phyloP scores from a whole-genome alignment of 441 rosid genomes.

The Biscutella auriculata region DNA sequence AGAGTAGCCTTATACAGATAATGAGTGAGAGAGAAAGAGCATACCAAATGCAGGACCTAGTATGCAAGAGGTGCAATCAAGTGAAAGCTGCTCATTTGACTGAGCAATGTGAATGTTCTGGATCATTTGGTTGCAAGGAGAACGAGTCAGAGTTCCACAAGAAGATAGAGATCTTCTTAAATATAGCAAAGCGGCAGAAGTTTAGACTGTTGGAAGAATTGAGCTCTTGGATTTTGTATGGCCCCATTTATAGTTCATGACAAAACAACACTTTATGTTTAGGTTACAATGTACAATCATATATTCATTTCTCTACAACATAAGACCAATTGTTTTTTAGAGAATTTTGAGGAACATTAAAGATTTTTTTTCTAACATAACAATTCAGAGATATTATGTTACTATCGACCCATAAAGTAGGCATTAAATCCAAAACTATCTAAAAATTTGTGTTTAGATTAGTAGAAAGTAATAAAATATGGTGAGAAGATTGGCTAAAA shows the following conservation, averaged over 20 bases:
- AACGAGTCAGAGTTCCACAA: slow-evolving; percentile 43
- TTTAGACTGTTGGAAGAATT: slow-evolving; percentile 58
- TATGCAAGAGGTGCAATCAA: slow-evolving; percentile 73
- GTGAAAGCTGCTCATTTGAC: slow-evolving; percentile 85
- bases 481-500: no score
- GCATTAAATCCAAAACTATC: no score
- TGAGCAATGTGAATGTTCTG: slow-evolving; percentile 76
- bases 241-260: slow-evolving; percentile 7
- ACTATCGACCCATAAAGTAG: no score
- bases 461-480: no score
- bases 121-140: slow-evolving; percentile 73
- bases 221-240: slow-evolving; percentile 54
- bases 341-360: not conserved
- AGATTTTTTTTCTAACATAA: no score
- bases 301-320: no score
- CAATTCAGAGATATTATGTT: not conserved
- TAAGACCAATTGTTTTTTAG: no score
- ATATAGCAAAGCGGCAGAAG: slow-evolving; percentile 56
- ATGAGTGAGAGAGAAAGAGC: slow-evolving; percentile 70
- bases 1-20: slow-evolving; percentile 76
- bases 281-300: no score
- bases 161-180: slow-evolving; percentile 68
- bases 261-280: not conserved
- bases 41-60: slow-evolving; percentile 83
- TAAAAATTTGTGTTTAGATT: no score